Base-by-base conservation (phyloP, 1,139 yeast species). In the Zygosaccharomyces pseudobailii region DNA sequence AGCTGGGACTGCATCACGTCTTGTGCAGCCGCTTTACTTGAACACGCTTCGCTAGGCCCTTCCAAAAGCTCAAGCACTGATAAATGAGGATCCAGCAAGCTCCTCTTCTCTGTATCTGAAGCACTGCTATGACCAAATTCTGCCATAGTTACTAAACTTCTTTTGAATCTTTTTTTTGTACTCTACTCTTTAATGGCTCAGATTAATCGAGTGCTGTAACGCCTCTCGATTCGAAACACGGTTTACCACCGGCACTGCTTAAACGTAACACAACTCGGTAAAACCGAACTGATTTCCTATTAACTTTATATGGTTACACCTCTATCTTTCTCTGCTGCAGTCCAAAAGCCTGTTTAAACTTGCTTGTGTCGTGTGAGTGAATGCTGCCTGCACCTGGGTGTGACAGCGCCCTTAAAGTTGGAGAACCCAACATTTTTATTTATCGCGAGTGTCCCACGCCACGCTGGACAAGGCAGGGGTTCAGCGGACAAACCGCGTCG, bases 131-230 rank as follows among this genome's bases (percentile, higher is more conserved):
- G 57, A 23, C 54, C 53, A 43, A 51, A 57, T 51, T 80, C 86
- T 62, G 82, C 70, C 44, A 70, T 71, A 66, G 83, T 82, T 69
- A 78, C 9, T 6, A 8, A 8, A 24, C 9, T 24, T 13, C 17
- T 13, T 6, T 24, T 24, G 1, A 24, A 6, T 24, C 9, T 8
- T 24, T 24, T n/a, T 73, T 54, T 73, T 79, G 52, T 81, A 86
- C 67, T 82, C 88, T 17, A 10, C 17, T n/a, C 21, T 23, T 24
- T 13, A n/a, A 30, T 30, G 33, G 13, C 33, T 9, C 13, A 30
- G 13, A n/a, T 30, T 30, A 30, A 30, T 30, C 33, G 33, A 30
- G 33, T 30, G 33, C 27, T 24, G 6, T 24, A n/a, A 24, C 27
- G 27, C 19, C 33, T 30, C 33, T 30, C 33, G 33, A 30, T 30